Evolutionary conservation across 768 basidiomycete species (phyloP).

Genomic region (Mycena metata): DNA sequence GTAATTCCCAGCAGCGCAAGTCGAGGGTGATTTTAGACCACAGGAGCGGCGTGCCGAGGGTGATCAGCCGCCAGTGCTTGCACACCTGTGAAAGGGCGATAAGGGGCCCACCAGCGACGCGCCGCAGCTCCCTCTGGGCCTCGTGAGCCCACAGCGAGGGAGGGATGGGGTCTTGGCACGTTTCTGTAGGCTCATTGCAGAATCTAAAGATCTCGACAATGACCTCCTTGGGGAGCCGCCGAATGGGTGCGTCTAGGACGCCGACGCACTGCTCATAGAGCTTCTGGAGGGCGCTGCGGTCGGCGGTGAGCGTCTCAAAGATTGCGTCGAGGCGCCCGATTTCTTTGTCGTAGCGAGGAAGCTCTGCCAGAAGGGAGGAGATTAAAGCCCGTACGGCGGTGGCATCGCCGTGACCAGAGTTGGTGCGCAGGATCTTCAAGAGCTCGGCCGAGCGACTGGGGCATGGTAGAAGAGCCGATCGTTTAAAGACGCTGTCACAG

Average conservation of each 20-base stretch:
- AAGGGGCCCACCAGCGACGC: conserved; percentile 14
- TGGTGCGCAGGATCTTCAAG: neutral
- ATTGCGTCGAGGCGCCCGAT: neutral
- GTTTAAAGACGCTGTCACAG: neutral
- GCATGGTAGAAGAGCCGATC: neutral
- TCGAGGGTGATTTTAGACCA: conserved; percentile 21
- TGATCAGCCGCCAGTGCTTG: conserved; percentile 3
- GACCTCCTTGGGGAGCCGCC: conserved; percentile 10
- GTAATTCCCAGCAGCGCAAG: conserved; percentile 18
- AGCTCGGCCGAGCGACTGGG: neutral
- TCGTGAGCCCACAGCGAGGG: neutral
- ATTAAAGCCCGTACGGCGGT: neutral
- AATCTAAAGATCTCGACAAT: conserved; percentile 8
- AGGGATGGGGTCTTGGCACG: neutral
- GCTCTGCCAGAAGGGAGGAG: neutral
- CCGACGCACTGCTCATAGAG: neutral
- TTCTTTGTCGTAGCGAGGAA: neutral
- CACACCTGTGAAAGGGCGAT: conserved; percentile 10
- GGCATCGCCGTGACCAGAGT: neutral
- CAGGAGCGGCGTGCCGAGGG: neutral
- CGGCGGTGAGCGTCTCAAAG: neutral
- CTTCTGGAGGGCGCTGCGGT: neutral
- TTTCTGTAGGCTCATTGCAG: neutral
- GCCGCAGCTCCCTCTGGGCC: conserved; percentile 1
- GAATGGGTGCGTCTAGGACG: conserved; percentile 2